Evolutionary conservation across 495 filamentous ascomycete species (phyloP), one percentile per base, ranked within the genome.

Genomic region (Elaphomyces granulatus): DNA sequence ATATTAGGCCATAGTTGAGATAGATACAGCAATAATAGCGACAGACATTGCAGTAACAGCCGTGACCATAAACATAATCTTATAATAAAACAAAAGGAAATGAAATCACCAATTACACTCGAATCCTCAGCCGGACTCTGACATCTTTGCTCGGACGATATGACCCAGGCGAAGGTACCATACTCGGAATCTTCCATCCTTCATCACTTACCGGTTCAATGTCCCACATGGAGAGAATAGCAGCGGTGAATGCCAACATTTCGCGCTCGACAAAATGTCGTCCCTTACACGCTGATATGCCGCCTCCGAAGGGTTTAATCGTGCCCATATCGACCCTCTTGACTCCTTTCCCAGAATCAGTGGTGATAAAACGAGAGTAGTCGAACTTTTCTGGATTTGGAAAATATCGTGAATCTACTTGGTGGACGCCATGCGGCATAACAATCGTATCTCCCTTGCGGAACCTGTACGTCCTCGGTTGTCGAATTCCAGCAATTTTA

Each of bases 201-300:
- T 41, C 54, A 36, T 54, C 47, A 4, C 33, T 36, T 1, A 53
- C 45, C 4, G 71, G 56, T 28, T 68, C 56, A 40, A 75, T 55
- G 21, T 77, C 65, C 59, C 73, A 76, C 44, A 65, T 52, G 7
- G 61, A 51, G 6, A 76, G 44, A 15, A 78, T 55, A 3, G 67
- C 51, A 17, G 66, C 68, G 2, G 64, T 49, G 4, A 68, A 58
- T n/a, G 59, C 43, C 19, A 77, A 40, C 10, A 73, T 64, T 42
- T 70, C 55, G 36, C 56, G 51, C 49, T 74, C 69, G 0, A 64
- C 66, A 39, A 74, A 68, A 20, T 51, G 43, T 16, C 66, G 64
- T 18, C 70, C 61, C 15, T 72, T 67, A 31, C 67, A 67, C 0
- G 62, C 55, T 12, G 56, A 49, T 16, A 58, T 35, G 2, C 66